Evolutionary conservation across 2,329 filamentous ascomycete species (phyloP).

Genomic region (Trematosphaeria pertusa): DNA sequence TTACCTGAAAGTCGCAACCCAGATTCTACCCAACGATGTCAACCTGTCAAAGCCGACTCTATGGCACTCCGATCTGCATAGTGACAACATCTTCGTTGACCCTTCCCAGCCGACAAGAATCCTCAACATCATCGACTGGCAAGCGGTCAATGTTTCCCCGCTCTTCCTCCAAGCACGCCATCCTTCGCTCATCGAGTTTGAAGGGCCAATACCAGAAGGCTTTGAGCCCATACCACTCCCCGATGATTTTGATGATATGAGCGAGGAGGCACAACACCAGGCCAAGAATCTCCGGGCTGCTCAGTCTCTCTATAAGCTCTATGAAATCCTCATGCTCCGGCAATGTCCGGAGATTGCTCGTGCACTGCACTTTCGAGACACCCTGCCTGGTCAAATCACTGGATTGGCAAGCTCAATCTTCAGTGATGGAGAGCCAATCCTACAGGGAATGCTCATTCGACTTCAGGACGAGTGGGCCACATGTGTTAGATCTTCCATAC

Average conservation of each 20-base stretch:
- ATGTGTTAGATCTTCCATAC: slow-evolving; percentile 12
- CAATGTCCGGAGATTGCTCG: slow-evolving; percentile 23
- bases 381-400: slow-evolving; percentile 21
- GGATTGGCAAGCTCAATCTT: slow-evolving; percentile 23
- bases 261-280: slow-evolving; percentile 19
- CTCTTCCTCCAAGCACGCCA: slow-evolving; percentile 34
- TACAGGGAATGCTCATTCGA: slow-evolving; percentile 25
- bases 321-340: slow-evolving; percentile 21
- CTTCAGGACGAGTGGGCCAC: slow-evolving; percentile 25
- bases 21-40: slow-evolving; percentile 29
- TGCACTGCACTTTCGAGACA: slow-evolving; percentile 23
- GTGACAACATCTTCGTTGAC: slow-evolving; percentile 44
- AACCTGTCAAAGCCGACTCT: slow-evolving; percentile 30
- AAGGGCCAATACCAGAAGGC: slow-evolving; percentile 27
- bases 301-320: slow-evolving; percentile 28
- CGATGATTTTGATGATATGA: slow-evolving; percentile 22
- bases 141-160: slow-evolving; percentile 34
- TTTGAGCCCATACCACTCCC: slow-evolving; percentile 20
- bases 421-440: slow-evolving; percentile 24
- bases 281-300: slow-evolving; percentile 25
- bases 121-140: slow-evolving; percentile 45
- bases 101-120: slow-evolving; percentile 34
- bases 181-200: slow-evolving; percentile 33
- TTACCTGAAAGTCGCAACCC: slow-evolving; percentile 31
- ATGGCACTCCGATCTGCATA: slow-evolving; percentile 42